Conservation (phyloP, 805 yeast species). For the Yarrowia yakushimensis region DNA sequence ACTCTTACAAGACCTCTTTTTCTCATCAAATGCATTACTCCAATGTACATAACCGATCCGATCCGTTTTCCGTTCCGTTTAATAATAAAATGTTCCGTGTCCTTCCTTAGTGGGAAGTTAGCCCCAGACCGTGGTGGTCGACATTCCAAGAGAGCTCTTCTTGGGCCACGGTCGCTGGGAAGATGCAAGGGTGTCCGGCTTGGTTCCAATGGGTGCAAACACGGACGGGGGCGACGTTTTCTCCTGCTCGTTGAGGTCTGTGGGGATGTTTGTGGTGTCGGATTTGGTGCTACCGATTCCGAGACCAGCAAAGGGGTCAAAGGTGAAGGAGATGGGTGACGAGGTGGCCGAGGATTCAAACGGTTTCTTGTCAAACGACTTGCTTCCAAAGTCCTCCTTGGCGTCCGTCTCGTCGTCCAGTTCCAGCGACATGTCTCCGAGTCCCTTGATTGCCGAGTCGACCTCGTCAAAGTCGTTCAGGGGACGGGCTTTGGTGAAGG, state of each 20-base stretch:
- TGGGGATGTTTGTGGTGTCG: background rate
- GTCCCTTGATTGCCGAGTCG: slow-evolving; percentile 18
- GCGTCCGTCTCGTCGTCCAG: background rate
- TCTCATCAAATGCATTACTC: slow-evolving; percentile 13
- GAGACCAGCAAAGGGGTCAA: slow-evolving; percentile 19
- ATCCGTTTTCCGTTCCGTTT: slow-evolving; percentile 21
- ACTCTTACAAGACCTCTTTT: background rate
- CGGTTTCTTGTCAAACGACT: slow-evolving; percentile 7
- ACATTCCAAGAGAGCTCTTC: slow-evolving; percentile 18
- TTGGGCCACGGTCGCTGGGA: slow-evolving; percentile 23
- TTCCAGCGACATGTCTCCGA: slow-evolving; percentile 20
- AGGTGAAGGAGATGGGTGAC: slow-evolving; percentile 24
- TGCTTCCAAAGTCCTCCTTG: background rate
- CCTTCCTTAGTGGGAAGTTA: background rate
- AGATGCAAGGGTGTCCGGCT: slow-evolving; percentile 24
- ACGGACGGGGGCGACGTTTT: slow-evolving; percentile 15
- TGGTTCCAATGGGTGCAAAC: slow-evolving; percentile 21
- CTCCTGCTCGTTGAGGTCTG: background rate
- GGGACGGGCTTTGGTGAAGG: background rate
- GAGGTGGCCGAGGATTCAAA: slow-evolving; percentile 8
- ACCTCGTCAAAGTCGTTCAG: slow-evolving; percentile 18
- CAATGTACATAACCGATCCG: slow-evolving; percentile 23
- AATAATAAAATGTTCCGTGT: slow-evolving; percentile 15
- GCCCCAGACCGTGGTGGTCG: slow-evolving; percentile 19
- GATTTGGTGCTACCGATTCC: background rate